Evolutionary conservation across 805 yeast genomes (phyloP).

Genomic region (Teunomyces lycoperdinae): DNA sequence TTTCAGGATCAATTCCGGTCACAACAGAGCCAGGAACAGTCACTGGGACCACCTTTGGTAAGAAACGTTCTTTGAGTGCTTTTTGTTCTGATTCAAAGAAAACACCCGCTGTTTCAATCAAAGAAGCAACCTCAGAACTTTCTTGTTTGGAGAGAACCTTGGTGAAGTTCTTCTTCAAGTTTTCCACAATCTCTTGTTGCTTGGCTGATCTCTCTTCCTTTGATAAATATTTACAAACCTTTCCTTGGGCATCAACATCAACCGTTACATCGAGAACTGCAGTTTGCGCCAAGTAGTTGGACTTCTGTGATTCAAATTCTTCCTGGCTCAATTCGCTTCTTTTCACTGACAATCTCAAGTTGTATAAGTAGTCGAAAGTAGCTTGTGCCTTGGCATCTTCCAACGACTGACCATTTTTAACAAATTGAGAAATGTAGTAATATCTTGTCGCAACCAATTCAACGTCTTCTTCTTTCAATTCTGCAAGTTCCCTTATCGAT

Average conservation of each 20-base stretch:
- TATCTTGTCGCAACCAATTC: conserved; percentile 51
- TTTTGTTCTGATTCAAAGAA: conserved; percentile 37
- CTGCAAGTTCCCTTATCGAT: conserved; percentile 25
- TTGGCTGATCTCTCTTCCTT: conserved; percentile 22
- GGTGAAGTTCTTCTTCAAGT: conserved; percentile 18
- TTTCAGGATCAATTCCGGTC: conserved; percentile 33
- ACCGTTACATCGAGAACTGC: conserved; percentile 41
- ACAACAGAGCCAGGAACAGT: conserved; percentile 40
- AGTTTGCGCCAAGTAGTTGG: conserved; percentile 37
- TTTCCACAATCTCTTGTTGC: conserved; percentile 17
- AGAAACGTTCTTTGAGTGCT: conserved; percentile 44
- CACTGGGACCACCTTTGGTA: conserved; percentile 58
- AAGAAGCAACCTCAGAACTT: conserved; percentile 37
- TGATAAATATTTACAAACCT: conserved; percentile 38
- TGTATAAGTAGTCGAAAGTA: conserved; percentile 48
- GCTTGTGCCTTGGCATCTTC: conserved; percentile 60
- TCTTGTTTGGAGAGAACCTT: conserved; percentile 33
- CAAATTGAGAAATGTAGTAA: conserved; percentile 40
- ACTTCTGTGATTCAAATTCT: conserved; percentile 17
- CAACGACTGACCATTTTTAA: conserved; percentile 56
- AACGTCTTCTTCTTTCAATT: conserved; percentile 27
- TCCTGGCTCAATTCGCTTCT: conserved; percentile 33
- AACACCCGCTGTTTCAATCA: conserved; percentile 43
- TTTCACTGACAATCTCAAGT: conserved; percentile 38
- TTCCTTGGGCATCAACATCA: conserved; percentile 45